These are phyloP conservation scores for Ambrosia hybrid DNA, from an alignment of 140 eudicot genomes.

Conservation along the genomic window DNA sequence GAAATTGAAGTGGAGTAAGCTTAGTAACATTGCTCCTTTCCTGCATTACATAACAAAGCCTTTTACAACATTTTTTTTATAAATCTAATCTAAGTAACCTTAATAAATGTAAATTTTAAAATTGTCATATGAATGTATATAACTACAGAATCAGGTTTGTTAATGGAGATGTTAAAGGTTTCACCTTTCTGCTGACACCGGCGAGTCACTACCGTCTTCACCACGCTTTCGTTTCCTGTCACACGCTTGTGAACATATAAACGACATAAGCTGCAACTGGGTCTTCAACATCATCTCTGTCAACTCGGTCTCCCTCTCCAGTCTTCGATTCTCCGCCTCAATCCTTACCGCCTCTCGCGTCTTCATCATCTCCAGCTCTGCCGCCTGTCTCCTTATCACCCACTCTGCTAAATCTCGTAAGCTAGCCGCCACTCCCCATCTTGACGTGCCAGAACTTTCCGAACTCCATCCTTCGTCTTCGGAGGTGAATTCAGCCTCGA, in stretches of 20 bases:
- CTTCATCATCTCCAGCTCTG: conserved; percentile 49
- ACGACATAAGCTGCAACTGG: conserved; percentile 46
- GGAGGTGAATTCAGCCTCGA: conserved; percentile 28
- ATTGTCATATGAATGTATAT: neutral
- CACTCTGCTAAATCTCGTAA: conserved; percentile 40
- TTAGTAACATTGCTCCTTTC: conserved; percentile 46
- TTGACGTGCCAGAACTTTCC: conserved; percentile 17
- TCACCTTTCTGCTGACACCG: conserved; percentile 28
- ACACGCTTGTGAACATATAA: conserved; percentile 19
- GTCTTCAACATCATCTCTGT: conserved; percentile 49
- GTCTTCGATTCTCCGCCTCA: conserved; percentile 38
- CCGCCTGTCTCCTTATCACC: conserved; percentile 39
- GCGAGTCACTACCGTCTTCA: conserved; percentile 30
- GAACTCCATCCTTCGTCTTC: conserved; percentile 32
- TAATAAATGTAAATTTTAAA: neutral
- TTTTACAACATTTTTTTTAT: neutral
- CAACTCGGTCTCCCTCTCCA: conserved; percentile 43
- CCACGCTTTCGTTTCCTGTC: conserved; percentile 43
- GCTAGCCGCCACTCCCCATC: conserved; percentile 36
- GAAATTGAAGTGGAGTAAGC: conserved; percentile 42
- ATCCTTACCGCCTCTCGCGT: conserved; percentile 46
- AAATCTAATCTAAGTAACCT: neutral
- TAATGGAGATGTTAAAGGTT: conserved; percentile 9
- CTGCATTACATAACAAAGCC: conserved; percentile 29
- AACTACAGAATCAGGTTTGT: neutral